phyloP scores from a whole-genome alignment of 495 filamentous ascomycete species.

The Pyronema domesticum region DNA sequence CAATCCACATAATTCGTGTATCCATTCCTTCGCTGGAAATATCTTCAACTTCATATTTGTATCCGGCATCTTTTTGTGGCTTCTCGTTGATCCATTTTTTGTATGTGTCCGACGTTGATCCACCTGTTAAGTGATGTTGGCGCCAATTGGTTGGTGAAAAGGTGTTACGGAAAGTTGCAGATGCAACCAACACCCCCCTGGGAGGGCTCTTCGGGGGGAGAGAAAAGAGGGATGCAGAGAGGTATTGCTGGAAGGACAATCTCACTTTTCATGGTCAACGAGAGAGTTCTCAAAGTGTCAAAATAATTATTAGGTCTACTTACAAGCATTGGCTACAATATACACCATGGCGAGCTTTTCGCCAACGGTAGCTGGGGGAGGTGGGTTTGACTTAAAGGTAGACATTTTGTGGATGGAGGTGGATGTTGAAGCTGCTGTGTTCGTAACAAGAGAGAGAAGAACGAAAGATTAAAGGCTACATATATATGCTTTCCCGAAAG shows the following conservation, averaged over 20 bases:
- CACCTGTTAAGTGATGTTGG: not conserved
- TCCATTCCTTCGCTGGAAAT: not conserved
- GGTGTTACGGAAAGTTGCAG: not conserved
- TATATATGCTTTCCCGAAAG: no score
- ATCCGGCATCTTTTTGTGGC: not conserved
- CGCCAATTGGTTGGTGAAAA: not conserved
- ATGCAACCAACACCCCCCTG: not conserved
- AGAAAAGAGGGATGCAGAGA: not conserved
- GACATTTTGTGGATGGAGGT: not conserved
- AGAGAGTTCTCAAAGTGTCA: not conserved
- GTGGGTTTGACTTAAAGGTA: not conserved
- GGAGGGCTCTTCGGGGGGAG: not conserved
- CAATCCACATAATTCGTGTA: slow-evolving; percentile 1
- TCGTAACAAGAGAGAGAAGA: no score
- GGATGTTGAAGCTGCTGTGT: no score
- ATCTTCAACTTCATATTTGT: not conserved
- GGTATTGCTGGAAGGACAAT: not conserved
- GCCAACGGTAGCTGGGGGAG: not conserved
- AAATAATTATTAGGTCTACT: not conserved
- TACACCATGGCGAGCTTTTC: not conserved
- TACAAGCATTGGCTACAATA: not conserved
- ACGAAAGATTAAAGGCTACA: no score
- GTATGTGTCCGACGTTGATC: not conserved
- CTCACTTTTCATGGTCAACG: not conserved
- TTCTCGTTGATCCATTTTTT: not conserved